Evolutionary conservation across 768 basidiomycete genomes (phyloP), one percentile per base, ranked within the genome.

Genomic region (Mrakia gelida): DNA sequence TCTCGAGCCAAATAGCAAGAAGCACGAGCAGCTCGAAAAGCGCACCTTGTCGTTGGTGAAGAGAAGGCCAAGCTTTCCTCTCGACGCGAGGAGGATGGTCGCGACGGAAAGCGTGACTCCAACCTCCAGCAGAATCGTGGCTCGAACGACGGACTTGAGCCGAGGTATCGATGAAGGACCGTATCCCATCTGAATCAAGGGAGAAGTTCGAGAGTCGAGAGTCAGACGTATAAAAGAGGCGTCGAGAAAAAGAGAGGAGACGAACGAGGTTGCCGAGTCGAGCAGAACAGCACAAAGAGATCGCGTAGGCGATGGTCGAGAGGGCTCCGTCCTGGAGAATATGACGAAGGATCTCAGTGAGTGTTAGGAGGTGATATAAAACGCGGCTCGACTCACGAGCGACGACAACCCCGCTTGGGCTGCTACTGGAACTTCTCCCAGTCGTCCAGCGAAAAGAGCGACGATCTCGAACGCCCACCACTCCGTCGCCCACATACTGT

Each of bases 391-490:
- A 59, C 59, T 26, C 59, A 71, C 76, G 23, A 78, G 54, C 4
- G 76, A 71, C 18, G 72, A 61, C 10, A 78, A 21, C 2, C 77
- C 89, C 0, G 90, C 90, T 80, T 93, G 92, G 2, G 91, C 91
- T 5, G 91, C 91, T 52, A 92, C 86, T 0, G 91, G 85, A 45
- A 91, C 82, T n/a, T 87, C 82, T 10, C 91, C 92, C 5, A 93
- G 86, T 28, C 89, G 87, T 6, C 91, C 92, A 4, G 92, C 92
- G 26, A 91, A 90, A 32, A 93, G 85, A 6, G 92, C 91, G 16
- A 92, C 92, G 56, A 92, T 91, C 82, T 93, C 92, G 80, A 92
- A 93, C 0, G 91, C 90, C 63, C 90, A 90, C 91, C 91, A 93
- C 85, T 93, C 92, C 5, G 91, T 91, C 30, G 90, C 91, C 41